Evolutionary conservation across 345 rosid genomes (phyloP).

Genomic region (rapeseed (Brassica napus)): Da-Ae NC_063446.1:39518001-39518500

Average conservation of each 20-base stretch:
- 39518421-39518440: slow-evolving; percentile 40
- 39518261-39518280: slow-evolving; percentile 72
- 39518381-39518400: slow-evolving; percentile 58
- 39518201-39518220: slow-evolving; percentile 76
- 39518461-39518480: slow-evolving; percentile 38
- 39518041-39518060: slow-evolving; percentile 68
- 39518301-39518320: slow-evolving; percentile 41
- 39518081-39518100: slow-evolving; percentile 74
- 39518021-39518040: slow-evolving; percentile 86
- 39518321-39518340: slow-evolving; percentile 52
- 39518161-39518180: slow-evolving; percentile 46
- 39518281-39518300: slow-evolving; percentile 49
- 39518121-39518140: slow-evolving; percentile 81
- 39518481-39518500: slow-evolving; percentile 49
- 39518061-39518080: slow-evolving; percentile 50
- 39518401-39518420: slow-evolving; percentile 58
- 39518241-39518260: slow-evolving; percentile 88
- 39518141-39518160: slow-evolving; percentile 67
- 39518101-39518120: slow-evolving; percentile 74
- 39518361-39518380: slow-evolving; percentile 80
- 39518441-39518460: slow-evolving; percentile 44
- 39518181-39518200: slow-evolving; percentile 13
- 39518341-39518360: slow-evolving; percentile 59
- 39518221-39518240: slow-evolving; percentile 69
- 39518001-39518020: slow-evolving; percentile 74